Base-by-base conservation (phyloP, 1,139 yeast species). In the Magnusiomyces fungicola region DNA sequence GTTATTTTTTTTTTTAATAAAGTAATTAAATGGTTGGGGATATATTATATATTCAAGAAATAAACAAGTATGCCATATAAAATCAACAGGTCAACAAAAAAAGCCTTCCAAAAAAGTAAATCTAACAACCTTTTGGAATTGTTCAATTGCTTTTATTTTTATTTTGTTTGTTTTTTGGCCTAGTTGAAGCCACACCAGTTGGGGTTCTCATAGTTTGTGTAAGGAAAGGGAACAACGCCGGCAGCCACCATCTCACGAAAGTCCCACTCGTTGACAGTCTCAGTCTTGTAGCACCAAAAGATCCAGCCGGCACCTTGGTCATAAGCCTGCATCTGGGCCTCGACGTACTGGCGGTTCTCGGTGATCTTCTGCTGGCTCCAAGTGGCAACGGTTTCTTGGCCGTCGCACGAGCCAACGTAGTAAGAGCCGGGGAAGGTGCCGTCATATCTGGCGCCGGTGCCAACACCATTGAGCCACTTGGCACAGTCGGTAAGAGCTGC, bases 401-500 rank as follows among this genome's bases (percentile, higher is more conserved):
- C 72, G 14, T 68, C 76, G 69, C 96, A 88, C 2, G 81, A 69
- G 22, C 90, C 95, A 52, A 80, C 70, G 60, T 71, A 73, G 27
- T 72, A 68, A 29, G 78, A 68, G 54, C 61, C 61, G 43, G 65
- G 63, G 56, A 68, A 84, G 46, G 83, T 71, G 24, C 88, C 95
- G 47, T 86, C 89, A 69, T 76, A 89, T 61, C 97, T 79, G 24
- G 97, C 82, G 47, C 96, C 96, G 50, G 81, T 73, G 44, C 88
- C 87, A 39, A 87, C 95, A 59, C 97, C 97, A 61, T 92, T 92
- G 54, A 92, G 72, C 96, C 96, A 86, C 53, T 74, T 74, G 22
- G 95, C 81, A 72, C 98, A 92, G 69, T 92, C 97, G 12, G 96
- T 88, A 58, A 90, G 73, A 1, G 97, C 97, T 19, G 94, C 97